phyloP scores from a whole-genome alignment of 1,284 basidiomycete genomes.

The Leccinum angustisporum region DNA sequence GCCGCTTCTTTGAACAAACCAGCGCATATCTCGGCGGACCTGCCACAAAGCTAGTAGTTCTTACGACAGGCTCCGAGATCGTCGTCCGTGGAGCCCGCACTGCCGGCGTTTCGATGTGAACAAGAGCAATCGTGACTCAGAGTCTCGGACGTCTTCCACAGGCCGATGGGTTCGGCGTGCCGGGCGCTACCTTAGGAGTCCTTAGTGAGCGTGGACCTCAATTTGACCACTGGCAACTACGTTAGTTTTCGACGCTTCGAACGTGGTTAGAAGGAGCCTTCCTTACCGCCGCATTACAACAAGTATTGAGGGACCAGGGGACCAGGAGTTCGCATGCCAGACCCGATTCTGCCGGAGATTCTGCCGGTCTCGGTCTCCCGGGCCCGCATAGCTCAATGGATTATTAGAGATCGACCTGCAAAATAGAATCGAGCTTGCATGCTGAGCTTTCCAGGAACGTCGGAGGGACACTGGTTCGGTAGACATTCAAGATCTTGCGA shows the following conservation, averaged over 20 bases:
- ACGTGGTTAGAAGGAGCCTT: not conserved
- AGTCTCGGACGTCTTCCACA: not conserved
- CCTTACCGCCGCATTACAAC: constrained; percentile 3
- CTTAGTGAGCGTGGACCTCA: not conserved
- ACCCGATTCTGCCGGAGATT: not conserved
- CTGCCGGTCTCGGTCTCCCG: not conserved
- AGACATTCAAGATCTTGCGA: not conserved
- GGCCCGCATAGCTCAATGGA: not conserved
- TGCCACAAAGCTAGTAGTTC: constrained; percentile 1
- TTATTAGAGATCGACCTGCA: not conserved
- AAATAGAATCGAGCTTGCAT: not conserved
- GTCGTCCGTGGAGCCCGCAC: constrained; percentile 7
- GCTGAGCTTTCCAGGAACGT: not conserved
- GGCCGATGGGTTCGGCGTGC: constrained; percentile 3
- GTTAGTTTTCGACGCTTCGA: not conserved
- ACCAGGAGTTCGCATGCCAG: not conserved
- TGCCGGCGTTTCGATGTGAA: constrained; percentile 1
- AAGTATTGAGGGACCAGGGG: not conserved
- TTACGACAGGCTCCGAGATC: constrained; percentile 2
- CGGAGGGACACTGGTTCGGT: not conserved
- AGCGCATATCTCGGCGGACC: constrained; percentile 1
- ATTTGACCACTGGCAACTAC: not conserved
- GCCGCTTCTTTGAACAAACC: not conserved
- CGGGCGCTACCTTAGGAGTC: constrained; percentile 1
- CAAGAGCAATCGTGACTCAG: not conserved